Conservation (phyloP, 768 basidiomycete species). For the Trametes punicea region DNA sequence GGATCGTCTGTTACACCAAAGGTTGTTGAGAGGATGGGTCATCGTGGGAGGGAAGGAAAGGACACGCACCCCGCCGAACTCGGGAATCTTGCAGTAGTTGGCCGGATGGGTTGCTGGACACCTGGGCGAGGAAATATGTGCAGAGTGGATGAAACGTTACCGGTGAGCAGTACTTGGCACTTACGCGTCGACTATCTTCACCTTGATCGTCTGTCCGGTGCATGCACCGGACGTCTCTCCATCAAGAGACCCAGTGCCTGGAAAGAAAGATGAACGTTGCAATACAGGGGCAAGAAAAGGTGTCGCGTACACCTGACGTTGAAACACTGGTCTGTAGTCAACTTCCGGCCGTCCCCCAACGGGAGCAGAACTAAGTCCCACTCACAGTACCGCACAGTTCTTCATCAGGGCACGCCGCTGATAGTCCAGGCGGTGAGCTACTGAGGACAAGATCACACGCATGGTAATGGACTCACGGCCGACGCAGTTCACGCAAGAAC, state of each 20-base stretch:
- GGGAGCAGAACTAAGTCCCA: background rate
- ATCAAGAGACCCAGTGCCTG: slow-evolving; percentile 29
- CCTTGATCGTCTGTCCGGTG: slow-evolving; percentile 32
- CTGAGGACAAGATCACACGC: too few species aligned
- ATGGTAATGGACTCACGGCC: slow-evolving; percentile 28
- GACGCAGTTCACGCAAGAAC: slow-evolving; percentile 29
- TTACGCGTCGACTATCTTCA: slow-evolving; percentile 34
- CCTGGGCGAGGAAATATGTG: background rate
- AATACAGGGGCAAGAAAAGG: too few species aligned
- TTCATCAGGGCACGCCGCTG: slow-evolving; percentile 26
- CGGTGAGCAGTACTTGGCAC: background rate
- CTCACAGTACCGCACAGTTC: slow-evolving; percentile 21
- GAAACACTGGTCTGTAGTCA: slow-evolving; percentile 26
- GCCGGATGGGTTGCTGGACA: slow-evolving; percentile 36
- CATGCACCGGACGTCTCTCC: slow-evolving; percentile 29
- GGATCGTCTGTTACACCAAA: slow-evolving; percentile 25
- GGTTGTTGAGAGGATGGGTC: too few species aligned
- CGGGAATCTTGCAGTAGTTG: slow-evolving; percentile 35
- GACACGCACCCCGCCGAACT: slow-evolving; percentile 24
- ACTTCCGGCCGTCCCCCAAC: background rate
- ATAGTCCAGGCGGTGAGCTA: too few species aligned
- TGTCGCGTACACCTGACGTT: slow-evolving; percentile 26
- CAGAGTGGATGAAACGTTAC: background rate
- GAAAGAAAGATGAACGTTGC: background rate
- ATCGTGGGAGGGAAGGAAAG: background rate